A percentile compares a stretch with the other conserved stretches of the same genome.
Conservation (phyloP, 2,329 filamentous ascomycete species). For the Rhynchosporium agropyri region DNA sequence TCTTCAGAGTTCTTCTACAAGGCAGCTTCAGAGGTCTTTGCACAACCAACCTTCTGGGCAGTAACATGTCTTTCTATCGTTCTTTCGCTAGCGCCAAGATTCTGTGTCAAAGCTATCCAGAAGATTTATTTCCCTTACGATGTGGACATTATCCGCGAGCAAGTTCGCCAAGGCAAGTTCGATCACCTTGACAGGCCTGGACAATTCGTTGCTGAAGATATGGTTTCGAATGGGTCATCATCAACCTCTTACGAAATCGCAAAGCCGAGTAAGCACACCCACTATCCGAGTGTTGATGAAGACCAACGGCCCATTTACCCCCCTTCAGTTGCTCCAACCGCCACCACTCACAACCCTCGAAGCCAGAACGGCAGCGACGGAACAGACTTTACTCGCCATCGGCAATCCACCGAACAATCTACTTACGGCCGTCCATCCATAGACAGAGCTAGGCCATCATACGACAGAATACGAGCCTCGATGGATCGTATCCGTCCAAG, state of each 20-base stretch:
- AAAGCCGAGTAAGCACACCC: conserved; percentile 52
- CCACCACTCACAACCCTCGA: conserved; percentile 73
- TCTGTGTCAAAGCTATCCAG: conserved; percentile 82
- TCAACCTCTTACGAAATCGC: conserved; percentile 62
- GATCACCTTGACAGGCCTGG: conserved; percentile 59
- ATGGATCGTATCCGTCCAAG: conserved; percentile 84
- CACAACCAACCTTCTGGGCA: conserved; percentile 84
- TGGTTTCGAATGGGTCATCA: conserved; percentile 51
- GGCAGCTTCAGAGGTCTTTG: conserved; percentile 77
- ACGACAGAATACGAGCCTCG: conserved; percentile 81
- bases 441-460: conserved; percentile 78
- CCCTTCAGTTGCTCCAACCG: conserved; percentile 78
- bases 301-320: conserved; percentile 92
- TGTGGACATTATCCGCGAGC: conserved; percentile 93
- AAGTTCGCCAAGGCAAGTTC: conserved; percentile 82
- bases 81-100: conserved; percentile 84
- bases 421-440: conserved; percentile 43
- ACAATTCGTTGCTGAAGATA: conserved; percentile 24
- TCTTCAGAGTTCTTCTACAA: conserved; percentile 73
- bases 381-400: conserved; percentile 79
- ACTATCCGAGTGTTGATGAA: conserved; percentile 73
- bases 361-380: conserved; percentile 94
- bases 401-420: conserved; percentile 58
- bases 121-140: conserved; percentile 94
- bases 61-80: conserved; percentile 76